Conservation (phyloP, 805 yeast genomes). For the Sugiyamaella chiloensis region DNA sequence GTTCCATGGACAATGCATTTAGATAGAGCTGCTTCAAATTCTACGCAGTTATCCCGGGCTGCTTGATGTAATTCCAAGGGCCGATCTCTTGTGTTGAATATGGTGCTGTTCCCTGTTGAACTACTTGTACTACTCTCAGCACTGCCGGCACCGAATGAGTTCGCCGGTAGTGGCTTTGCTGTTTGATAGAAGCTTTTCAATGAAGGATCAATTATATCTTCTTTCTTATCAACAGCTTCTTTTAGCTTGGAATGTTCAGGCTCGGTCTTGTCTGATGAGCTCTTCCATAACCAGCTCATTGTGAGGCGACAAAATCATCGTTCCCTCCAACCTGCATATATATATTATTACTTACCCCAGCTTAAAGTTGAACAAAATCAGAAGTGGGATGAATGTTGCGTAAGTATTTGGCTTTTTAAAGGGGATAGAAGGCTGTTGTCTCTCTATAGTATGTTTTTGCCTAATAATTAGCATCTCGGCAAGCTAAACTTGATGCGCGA, state of each 20-base stretch:
- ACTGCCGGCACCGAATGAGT: neutral
- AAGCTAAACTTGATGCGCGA: slow-evolving; percentile 18
- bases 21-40: slow-evolving; percentile 29
- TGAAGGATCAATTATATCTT: slow-evolving; percentile 16
- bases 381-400: slow-evolving; percentile 2
- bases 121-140: neutral
- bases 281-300: neutral
- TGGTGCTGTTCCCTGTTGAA: too few species aligned
- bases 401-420: neutral
- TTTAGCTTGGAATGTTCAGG: too few species aligned
- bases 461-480: slow-evolving; percentile 6
- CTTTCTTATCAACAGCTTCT: too few species aligned
- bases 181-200: slow-evolving; percentile 18
- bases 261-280: too few species aligned
- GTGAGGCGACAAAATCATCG: neutral
- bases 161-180: slow-evolving; percentile 21
- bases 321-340: too few species aligned
- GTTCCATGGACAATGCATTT: slow-evolving; percentile 28
- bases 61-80: slow-evolving; percentile 21
- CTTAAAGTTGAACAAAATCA: neutral
- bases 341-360: neutral
- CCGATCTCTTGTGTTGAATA: neutral
- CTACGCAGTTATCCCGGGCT: slow-evolving; percentile 35
- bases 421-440: neutral
- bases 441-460: neutral